A percentile compares a stretch with the other conserved stretches of the same genome.
Conservation (phyloP, 129 eudicot species). For the Heracleum sosnowskyi region DNA sequence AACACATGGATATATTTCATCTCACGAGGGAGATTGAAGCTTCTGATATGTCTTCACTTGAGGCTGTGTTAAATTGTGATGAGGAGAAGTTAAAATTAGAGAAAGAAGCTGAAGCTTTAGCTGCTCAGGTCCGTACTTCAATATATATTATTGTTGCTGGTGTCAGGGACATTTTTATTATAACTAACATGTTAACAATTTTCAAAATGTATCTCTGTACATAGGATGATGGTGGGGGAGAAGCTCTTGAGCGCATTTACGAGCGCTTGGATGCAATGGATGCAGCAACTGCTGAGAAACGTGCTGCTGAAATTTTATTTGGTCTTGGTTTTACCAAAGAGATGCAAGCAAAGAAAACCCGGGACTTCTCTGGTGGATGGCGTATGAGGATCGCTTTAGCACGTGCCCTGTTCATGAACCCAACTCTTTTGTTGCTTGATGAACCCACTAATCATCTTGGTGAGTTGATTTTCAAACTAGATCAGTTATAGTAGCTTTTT, state of each 20-base stretch:
- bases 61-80: constrained; percentile 92
- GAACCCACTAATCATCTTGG: constrained; percentile 99
- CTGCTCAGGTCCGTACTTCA: constrained; percentile 39
- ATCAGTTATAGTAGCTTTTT: neutral
- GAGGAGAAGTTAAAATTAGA: constrained; percentile 82
- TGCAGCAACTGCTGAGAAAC: constrained; percentile 91
- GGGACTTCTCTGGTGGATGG: constrained; percentile 99
- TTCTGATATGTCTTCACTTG: constrained; percentile 93
- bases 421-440: constrained; percentile 84
- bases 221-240: constrained; percentile 97
- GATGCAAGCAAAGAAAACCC: constrained; percentile 89
- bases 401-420: constrained; percentile 91
- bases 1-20: constrained; percentile 92
- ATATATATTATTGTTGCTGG: neutral
- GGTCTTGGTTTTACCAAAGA: constrained; percentile 83
- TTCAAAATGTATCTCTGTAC: neutral
- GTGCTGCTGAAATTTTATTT: constrained; percentile 87
- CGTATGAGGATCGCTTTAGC: constrained; percentile 98
- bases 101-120: constrained; percentile 70
- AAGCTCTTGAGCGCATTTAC: constrained; percentile 72
- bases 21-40: constrained; percentile 93
- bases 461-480: constrained; percentile 10
- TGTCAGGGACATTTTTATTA: neutral
- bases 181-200: too few relatives aligned
- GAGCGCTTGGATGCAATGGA: constrained; percentile 95